These are phyloP conservation scores for Pyrus hybrid DNA, from an alignment of 331 rosid genomes.

Conservation along the genomic window DNA sequence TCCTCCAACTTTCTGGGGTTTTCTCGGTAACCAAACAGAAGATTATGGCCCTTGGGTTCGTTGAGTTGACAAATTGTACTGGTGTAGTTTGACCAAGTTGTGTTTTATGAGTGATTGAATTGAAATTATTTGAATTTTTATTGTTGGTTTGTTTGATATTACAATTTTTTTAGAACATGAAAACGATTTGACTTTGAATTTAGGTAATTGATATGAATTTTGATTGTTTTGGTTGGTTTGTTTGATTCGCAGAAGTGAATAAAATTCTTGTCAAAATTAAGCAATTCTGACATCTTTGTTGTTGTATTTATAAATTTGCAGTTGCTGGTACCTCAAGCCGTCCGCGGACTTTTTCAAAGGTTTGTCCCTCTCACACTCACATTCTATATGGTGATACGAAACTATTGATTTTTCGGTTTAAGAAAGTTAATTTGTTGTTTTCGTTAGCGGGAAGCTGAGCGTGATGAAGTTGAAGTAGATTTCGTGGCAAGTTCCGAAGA, in stretches of 20 bases:
- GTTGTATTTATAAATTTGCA: slow-evolving; percentile 13
- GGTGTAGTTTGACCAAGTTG: neutral
- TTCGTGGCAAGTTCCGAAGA: slow-evolving; percentile 38
- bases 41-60: neutral
- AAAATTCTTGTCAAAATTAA: neutral
- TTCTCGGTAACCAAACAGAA: neutral
- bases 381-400: neutral
- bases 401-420: neutral
- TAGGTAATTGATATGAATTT: neutral
- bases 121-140: neutral
- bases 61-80: neutral
- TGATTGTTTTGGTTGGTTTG: neutral
- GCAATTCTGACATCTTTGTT: neutral
- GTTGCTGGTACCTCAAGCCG: slow-evolving; percentile 57
- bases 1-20: neutral
- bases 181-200: neutral
- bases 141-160: neutral
- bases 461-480: slow-evolving; percentile 30
- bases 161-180: neutral
- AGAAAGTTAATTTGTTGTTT: neutral
- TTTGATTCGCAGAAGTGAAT: neutral
- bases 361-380: neutral
- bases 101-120: neutral
- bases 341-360: slow-evolving; percentile 49
- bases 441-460: slow-evolving; percentile 33